phyloP scores from a whole-genome alignment of 2,329 filamentous ascomycete genomes.

The Xylariaceae sp. region DNA sequence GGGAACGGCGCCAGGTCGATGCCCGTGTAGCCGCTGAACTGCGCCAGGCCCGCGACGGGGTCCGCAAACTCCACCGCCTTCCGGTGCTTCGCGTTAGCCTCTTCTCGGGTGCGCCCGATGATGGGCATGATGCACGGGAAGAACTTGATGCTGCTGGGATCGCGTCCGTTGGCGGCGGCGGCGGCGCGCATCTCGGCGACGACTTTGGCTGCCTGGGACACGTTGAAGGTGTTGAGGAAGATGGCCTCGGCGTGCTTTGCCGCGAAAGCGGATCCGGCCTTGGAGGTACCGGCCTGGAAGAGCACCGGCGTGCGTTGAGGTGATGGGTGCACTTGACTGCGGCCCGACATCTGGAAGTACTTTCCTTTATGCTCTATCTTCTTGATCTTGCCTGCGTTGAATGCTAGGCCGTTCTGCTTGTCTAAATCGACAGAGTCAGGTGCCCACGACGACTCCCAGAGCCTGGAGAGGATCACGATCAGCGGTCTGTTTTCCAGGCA shows the following conservation, averaged over 20 bases:
- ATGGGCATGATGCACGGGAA: conserved; percentile 44
- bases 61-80: too few species aligned
- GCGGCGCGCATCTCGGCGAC: conserved; percentile 46
- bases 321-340: conserved; percentile 45
- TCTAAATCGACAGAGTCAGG: conserved; percentile 51
- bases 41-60: conserved; percentile 5
- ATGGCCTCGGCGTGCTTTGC: conserved; percentile 54
- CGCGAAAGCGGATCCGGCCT: conserved; percentile 50
- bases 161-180: conserved; percentile 44
- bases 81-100: conserved; percentile 22
- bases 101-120: conserved; percentile 42
- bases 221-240: conserved; percentile 49
- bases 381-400: not conserved
- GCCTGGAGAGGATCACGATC: conserved; percentile 22
- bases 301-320: conserved; percentile 52
- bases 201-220: conserved; percentile 41
- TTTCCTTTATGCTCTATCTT: conserved; percentile 37
- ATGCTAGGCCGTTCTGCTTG: conserved; percentile 11
- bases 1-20: conserved; percentile 6
- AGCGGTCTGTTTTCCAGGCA: not conserved
- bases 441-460: conserved; percentile 51
- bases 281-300: conserved; percentile 54
- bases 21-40: conserved; percentile 8
- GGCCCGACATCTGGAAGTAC: conserved; percentile 39
- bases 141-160: conserved; percentile 51